Evolutionary conservation across 495 filamentous ascomycete species (phyloP), one percentile per base, ranked within the genome.

Genomic region (Immersiella caudata): DNA sequence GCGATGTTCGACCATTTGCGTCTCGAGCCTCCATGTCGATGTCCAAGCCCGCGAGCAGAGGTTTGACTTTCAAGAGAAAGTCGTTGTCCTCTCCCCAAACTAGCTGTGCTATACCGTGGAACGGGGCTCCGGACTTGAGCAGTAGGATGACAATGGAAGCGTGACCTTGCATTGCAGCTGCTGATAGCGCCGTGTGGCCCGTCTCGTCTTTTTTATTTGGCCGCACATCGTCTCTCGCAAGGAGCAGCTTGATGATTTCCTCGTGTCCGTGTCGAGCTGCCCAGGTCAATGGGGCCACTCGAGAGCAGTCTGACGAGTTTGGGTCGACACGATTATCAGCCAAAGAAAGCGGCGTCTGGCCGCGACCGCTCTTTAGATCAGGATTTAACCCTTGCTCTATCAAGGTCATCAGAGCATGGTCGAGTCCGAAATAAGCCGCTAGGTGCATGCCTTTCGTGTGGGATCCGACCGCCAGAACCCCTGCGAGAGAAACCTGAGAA

Each of bases 201-300:
- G 11, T 7, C 2, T 61, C 65, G 36, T 79, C 73, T 22, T 71
- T 70, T 11, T 67, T 26, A 14, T 76, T 57, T 52, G 70, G 61
- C 51, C 76, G 71, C 24, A 71, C 69, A 6, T 64, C 36, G 33
- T 55, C 33, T 0, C 35, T 57, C 18, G 57, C 68, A 4, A 75
- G 60, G 14, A 75, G 46, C 50, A 67, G 16, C 59, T 57, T 50
- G 18, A 67, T 68, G 1, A 71, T 58, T 9, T 20, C 27, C 50
- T 50, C 22, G 24, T 59, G 33, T 50, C 67, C 35, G 46, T 21
- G 5, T 3, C 12, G 12, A 16, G 55, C 55, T 18, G 54, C 54
- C 24, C 57, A 64, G 5, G 66, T 67, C 24, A 73, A 52, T 1
- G 74, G 49, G 16, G 72, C 71, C 22, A 49, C 22, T 0, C 62